Evolutionary conservation across 768 basidiomycete species (phyloP).

Genomic region (Mycena venus): DNA sequence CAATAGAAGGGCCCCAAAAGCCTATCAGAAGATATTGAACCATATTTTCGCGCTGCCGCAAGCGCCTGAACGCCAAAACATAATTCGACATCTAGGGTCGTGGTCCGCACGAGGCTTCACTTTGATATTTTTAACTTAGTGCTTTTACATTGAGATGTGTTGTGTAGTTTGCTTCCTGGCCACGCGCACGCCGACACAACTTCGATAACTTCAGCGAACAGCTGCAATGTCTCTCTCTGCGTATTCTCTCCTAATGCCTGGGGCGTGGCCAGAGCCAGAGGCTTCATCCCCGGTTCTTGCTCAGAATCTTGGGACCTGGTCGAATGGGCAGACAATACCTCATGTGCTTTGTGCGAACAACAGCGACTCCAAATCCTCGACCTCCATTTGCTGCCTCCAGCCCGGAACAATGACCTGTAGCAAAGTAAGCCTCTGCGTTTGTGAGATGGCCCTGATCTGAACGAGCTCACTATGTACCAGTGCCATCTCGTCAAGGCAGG

Average conservation of each 20-base stretch:
- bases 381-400: background rate
- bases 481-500: background rate
- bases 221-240: background rate
- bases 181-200: background rate
- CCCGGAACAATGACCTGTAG: slow-evolving; percentile 6
- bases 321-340: background rate
- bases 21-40: background rate
- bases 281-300: background rate
- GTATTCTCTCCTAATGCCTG: background rate
- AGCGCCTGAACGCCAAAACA: background rate
- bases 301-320: background rate
- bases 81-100: too few relatives aligned
- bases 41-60: background rate
- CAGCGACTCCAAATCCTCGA: background rate
- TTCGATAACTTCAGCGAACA: background rate
- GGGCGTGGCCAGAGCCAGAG: background rate
- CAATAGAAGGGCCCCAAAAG: too few relatives aligned
- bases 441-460: background rate
- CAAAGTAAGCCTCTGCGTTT: background rate
- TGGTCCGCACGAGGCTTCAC: too few relatives aligned
- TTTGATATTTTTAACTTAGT: background rate
- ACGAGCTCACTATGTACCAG: background rate
- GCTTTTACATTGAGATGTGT: background rate
- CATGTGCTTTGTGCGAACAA: slow-evolving; percentile 2
- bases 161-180: background rate